A percentile compares a stretch with the other conserved stretches of the same genome.
These are phyloP conservation scores for Gymnopilus junonius DNA, from an alignment of 768 basidiomycete genomes.

Conservation along the genomic window DNA sequence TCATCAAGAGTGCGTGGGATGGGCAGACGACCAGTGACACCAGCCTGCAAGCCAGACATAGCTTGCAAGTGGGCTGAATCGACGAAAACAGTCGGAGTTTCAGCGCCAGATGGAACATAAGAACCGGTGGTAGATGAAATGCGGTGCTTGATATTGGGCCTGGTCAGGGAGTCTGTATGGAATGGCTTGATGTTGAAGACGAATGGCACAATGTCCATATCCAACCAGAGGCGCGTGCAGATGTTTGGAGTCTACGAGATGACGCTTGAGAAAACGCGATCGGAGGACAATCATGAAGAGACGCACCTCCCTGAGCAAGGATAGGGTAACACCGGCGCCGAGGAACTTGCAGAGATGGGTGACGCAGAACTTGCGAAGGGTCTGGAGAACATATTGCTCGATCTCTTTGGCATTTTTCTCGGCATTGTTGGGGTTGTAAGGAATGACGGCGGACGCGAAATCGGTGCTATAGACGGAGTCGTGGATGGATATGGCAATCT, in stretches of 20 bases:
- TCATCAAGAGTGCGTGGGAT: constrained; percentile 81
- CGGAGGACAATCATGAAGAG: constrained; percentile 14
- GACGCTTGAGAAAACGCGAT: constrained; percentile 21
- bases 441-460: constrained; percentile 61
- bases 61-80: constrained; percentile 57
- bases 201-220: constrained; percentile 81
- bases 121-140: constrained; percentile 82
- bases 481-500: constrained; percentile 80
- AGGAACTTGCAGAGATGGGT: constrained; percentile 88
- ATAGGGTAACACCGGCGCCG: constrained; percentile 77
- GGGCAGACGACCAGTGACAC: constrained; percentile 62
- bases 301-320: constrained; percentile 69
- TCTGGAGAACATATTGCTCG: constrained; percentile 65
- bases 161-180: constrained; percentile 79
- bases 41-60: constrained; percentile 45
- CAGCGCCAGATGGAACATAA: constrained; percentile 74
- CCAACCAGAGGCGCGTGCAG: constrained; percentile 86
- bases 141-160: constrained; percentile 82
- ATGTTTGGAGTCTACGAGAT: constrained; percentile 68
- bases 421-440: constrained; percentile 53
- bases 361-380: constrained; percentile 69
- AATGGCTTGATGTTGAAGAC: constrained; percentile 86
- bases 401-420: constrained; percentile 63
- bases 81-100: constrained; percentile 74
- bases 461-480: constrained; percentile 88